Percentiles rank a stretch among this genome's conserved stretches.
phyloP scores from a whole-genome alignment of 805 yeast species.

The Candida tammaniensis region DNA sequence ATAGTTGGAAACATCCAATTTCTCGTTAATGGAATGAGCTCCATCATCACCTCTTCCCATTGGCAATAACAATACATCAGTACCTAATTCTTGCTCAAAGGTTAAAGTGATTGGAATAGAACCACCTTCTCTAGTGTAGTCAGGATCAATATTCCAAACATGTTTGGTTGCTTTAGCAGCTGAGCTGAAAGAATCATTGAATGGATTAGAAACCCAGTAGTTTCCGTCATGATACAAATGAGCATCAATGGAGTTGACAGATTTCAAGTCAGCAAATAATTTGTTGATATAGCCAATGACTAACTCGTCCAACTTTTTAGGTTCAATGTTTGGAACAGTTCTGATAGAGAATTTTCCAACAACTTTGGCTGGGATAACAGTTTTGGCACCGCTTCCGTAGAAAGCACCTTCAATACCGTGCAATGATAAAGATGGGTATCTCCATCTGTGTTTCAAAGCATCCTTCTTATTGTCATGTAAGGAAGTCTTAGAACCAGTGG shows the following conservation, averaged over 20 bases:
- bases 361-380: constrained; percentile 95
- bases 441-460: constrained; percentile 97
- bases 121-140: constrained; percentile 98
- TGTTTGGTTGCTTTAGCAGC: constrained; percentile 91
- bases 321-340: constrained; percentile 93
- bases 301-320: constrained; percentile 70
- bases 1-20: constrained; percentile 83
- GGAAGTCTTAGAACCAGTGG: constrained; percentile 85
- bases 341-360: constrained; percentile 93
- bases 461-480: constrained; percentile 74
- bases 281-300: constrained; percentile 70
- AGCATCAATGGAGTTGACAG: constrained; percentile 71
- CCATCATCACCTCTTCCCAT: constrained; percentile 99
- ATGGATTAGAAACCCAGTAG: constrained; percentile 95
- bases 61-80: constrained; percentile 85
- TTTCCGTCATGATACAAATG: constrained; percentile 91
- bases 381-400: constrained; percentile 92
- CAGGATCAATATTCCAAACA: constrained; percentile 95
- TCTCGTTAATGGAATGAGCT: constrained; percentile 97
- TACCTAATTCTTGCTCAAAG: constrained; percentile 82
- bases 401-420: constrained; percentile 99
- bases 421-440: constrained; percentile 91
- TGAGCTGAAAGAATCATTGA: constrained; percentile 88
- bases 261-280: constrained; percentile 62
- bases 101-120: constrained; percentile 96